A percentile compares a stretch with the other conserved stretches of the same genome.
Evolutionary conservation across 768 basidiomycete genomes (phyloP).

Genomic region (Tulasnella sp.): DNA sequence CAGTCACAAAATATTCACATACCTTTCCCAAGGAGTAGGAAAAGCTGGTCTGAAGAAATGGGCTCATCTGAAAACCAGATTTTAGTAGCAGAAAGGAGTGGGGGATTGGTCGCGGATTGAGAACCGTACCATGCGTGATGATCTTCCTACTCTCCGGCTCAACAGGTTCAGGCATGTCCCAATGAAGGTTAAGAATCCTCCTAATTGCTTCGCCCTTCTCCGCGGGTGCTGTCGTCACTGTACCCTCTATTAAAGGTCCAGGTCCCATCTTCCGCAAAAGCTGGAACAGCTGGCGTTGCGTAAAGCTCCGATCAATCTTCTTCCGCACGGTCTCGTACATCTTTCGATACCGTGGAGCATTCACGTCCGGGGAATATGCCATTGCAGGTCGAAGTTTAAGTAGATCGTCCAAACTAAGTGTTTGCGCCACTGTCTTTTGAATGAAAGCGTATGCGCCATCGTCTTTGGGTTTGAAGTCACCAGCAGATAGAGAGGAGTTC

Average conservation of each 20-base stretch:
- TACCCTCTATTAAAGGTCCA: neutral
- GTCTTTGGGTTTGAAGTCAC: too few relatives aligned
- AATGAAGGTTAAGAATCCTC: neutral
- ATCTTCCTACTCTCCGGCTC: neutral
- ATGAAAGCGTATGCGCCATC: too few relatives aligned
- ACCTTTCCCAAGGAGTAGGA: conserved; percentile 5
- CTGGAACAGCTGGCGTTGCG: neutral
- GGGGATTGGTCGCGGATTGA: too few relatives aligned
- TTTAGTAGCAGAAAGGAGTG: neutral
- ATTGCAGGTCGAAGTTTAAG: neutral
- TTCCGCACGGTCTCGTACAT: neutral
- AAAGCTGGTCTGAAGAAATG: neutral
- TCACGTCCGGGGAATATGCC: too few relatives aligned
- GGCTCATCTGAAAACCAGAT: neutral
- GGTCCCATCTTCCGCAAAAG: neutral
- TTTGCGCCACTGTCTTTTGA: too few relatives aligned
- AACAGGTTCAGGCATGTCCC: neutral
- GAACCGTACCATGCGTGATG: neutral
- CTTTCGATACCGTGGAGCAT: neutral
- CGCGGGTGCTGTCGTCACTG: neutral
- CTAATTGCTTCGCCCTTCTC: neutral
- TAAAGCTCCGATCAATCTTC: neutral
- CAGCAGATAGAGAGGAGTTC: too few relatives aligned
- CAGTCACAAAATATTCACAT: neutral
- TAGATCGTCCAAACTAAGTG: neutral